phyloP scores from a whole-genome alignment of 2,329 filamentous ascomycete species.

The Graphilbum fragrans region DNA sequence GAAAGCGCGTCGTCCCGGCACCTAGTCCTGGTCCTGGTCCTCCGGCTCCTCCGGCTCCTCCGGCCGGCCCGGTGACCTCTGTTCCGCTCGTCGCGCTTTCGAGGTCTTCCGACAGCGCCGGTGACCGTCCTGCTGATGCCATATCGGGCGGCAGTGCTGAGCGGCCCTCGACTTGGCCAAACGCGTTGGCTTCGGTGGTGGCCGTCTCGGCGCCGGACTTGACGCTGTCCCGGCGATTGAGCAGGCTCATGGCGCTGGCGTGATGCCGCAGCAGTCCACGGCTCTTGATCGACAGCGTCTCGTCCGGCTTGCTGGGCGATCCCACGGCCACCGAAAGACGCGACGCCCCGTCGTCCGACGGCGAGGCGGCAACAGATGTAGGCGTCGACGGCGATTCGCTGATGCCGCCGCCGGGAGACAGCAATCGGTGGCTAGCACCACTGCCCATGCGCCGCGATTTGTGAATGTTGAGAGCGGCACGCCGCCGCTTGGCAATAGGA shows the following conservation, averaged over 20 bases:
- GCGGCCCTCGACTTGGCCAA: constrained; percentile 47
- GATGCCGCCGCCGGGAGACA: constrained; percentile 16
- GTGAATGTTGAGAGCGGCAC: constrained; percentile 38
- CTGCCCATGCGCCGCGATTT: constrained; percentile 31
- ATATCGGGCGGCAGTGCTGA: constrained; percentile 25
- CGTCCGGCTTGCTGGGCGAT: constrained; percentile 13
- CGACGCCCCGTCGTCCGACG: constrained; percentile 13
- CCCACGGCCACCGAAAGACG: constrained; percentile 18
- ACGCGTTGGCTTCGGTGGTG: constrained; percentile 46
- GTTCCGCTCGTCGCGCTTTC: constrained; percentile 10
- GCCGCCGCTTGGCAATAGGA: constrained; percentile 39
- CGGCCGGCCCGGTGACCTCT: background rate
- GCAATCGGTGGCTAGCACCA: constrained; percentile 20
- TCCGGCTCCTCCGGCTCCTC: background rate
- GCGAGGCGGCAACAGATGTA: constrained; percentile 13
- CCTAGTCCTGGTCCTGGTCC: background rate
- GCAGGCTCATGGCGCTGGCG: constrained; percentile 45
- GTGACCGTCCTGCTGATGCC: constrained; percentile 8
- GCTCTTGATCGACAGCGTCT: constrained; percentile 1
- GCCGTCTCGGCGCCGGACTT: constrained; percentile 47
- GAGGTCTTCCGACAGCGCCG: constrained; percentile 8
- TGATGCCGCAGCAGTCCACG: constrained; percentile 35
- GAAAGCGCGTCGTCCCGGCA: constrained; percentile 36
- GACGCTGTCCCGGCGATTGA: constrained; percentile 46
- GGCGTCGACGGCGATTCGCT: constrained; percentile 15